Evolutionary conservation across 1,284 basidiomycete genomes (phyloP), one percentile per base, ranked within the genome.

Genomic region (Quambalaria eucalypti): DNA sequence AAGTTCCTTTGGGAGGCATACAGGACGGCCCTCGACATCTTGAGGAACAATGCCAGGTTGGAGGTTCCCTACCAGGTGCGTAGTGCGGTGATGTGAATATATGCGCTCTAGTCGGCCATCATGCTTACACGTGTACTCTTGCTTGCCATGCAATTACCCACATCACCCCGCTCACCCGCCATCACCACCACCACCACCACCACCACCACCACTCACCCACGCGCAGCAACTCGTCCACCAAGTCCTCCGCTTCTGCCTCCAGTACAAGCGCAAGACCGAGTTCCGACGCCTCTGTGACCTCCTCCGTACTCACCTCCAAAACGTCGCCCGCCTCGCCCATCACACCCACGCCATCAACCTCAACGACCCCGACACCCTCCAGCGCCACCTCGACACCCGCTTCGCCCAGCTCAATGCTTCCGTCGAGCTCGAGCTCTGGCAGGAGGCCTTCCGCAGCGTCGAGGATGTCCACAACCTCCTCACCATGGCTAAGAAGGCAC

Each of bases 1-100:
- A 93, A 95, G 77, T 97, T 97, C 78, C 82, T 93, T 28, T 98
- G 92, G 91, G 93, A 98, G 81, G 90, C 90, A 62, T 97, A 97
- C 77, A 85, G 95, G 59, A 96, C 91, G 28, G 90, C 88, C 7
- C 81, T 99, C 56, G 95, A 98, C 80, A 93, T 92, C 8, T 81
- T 97, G 67, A 92, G 97, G 77, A 96, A 97, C 78, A 98, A 97
- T 76, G 88, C 91, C 42, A 82, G 93, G 47, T 79, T 98, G 54
- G 95, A 99, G 78, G 79, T 82, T 12, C 89, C 97, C 64, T 98
- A 98, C 79, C 93, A 97, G 82, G 89, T 87, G n/a, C n/a, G n/a
- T n/a, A n/a, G n/a, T n/a, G n/a, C n/a, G n/a, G n/a, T n/a, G n/a
- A n/a, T n/a, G n/a, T n/a, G n/a, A n/a, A n/a, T n/a, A n/a, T n/a